phyloP scores from a whole-genome alignment of 176 grass and related monocot species.

The maize (Zea mays) region DNA sequence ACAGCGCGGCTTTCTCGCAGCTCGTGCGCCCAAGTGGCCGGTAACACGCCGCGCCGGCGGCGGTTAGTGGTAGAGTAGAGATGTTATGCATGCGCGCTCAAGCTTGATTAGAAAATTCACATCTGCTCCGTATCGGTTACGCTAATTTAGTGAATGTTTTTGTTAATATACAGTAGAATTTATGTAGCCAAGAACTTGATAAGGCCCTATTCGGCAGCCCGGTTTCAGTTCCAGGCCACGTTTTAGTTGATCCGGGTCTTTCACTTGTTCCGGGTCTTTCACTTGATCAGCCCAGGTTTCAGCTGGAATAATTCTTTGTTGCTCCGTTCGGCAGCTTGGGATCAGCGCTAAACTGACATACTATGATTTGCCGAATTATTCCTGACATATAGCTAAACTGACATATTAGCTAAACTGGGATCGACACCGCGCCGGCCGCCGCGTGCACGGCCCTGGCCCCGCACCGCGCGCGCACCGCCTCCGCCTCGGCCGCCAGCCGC shows the following conservation, averaged over 20 bases:
- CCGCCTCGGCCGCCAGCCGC: constrained; percentile 56
- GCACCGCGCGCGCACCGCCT: constrained; percentile 40
- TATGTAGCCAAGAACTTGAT: background rate
- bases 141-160: background rate
- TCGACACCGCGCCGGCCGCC: constrained; percentile 56
- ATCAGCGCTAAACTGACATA: no score
- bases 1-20: constrained; percentile 56
- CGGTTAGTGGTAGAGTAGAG: background rate
- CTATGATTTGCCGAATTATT: no score
- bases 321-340: no score
- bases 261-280: no score
- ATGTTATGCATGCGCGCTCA: background rate
- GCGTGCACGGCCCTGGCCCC: background rate
- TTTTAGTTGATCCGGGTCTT: no score
- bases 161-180: background rate
- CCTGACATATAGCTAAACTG: no score
- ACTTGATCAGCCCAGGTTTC: no score
- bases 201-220: no score
- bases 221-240: no score
- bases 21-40: constrained; percentile 56
- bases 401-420: no score
- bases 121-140: background rate
- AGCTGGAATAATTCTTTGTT: no score
- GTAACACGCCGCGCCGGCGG: constrained; percentile 29
- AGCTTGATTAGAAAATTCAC: background rate